These are phyloP conservation scores for Aspergillus sclerotioniger DNA, from an alignment of 495 filamentous ascomycete species.

Conservation along the genomic window DNA sequence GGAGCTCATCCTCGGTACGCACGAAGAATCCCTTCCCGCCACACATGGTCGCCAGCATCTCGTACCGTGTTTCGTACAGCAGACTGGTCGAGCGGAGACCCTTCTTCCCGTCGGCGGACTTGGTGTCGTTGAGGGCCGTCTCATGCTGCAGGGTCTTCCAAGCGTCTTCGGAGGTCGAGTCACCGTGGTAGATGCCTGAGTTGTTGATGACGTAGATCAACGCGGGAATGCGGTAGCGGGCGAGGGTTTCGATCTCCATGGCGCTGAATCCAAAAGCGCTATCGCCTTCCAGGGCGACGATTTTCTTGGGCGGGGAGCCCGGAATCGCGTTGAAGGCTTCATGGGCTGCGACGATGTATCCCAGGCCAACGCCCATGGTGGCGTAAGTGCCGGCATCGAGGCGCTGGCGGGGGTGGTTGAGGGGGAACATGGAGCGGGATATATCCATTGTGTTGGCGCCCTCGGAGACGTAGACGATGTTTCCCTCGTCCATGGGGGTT, in stretches of 20 bases:
- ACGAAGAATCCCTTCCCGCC: slow-evolving; percentile 58
- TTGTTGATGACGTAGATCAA: slow-evolving; percentile 66
- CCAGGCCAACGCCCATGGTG: slow-evolving; percentile 67
- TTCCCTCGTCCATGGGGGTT: slow-evolving; percentile 42
- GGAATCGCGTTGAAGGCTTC: slow-evolving; percentile 54
- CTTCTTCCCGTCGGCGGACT: slow-evolving; percentile 32
- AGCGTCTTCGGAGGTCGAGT: slow-evolving; percentile 35
- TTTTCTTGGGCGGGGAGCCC: slow-evolving; percentile 45
- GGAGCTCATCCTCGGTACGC: slow-evolving; percentile 52
- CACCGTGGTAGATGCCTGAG: slow-evolving; percentile 62
- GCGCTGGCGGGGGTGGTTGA: slow-evolving; percentile 57
- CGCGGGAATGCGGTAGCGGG: slow-evolving; percentile 59
- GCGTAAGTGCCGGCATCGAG: slow-evolving; percentile 66
- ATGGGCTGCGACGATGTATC: slow-evolving; percentile 62
- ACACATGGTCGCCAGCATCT: slow-evolving; percentile 56
- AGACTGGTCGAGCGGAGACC: slow-evolving; percentile 55
- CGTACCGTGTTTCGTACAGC: slow-evolving; percentile 57
- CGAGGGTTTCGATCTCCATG: slow-evolving; percentile 66
- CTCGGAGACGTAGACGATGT: slow-evolving; percentile 62
- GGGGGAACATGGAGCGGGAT: slow-evolving; percentile 57
- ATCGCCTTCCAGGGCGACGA: slow-evolving; percentile 62
- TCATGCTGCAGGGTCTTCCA: slow-evolving; percentile 43
- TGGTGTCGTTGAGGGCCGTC: slow-evolving; percentile 31
- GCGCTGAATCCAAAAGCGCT: slow-evolving; percentile 62
- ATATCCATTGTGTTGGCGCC: slow-evolving; percentile 71